Evolutionary conservation across 2,329 filamentous ascomycete genomes (phyloP).

Genomic region (Diplodia corticola): DNA sequence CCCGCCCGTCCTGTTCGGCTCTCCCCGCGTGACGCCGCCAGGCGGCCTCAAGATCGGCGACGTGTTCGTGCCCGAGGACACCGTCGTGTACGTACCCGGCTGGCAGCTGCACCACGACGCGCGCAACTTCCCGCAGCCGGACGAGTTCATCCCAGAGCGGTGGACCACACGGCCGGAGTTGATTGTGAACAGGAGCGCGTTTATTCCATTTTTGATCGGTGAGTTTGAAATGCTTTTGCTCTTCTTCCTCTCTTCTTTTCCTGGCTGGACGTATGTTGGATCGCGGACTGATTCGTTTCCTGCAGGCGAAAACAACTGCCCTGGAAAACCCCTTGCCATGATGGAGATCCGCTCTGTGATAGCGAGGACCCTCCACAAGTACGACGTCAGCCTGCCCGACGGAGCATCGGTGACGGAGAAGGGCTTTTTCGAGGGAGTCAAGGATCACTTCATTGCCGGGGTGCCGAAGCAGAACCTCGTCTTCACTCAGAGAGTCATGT

Average conservation of each 20-base stretch:
- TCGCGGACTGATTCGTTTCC: no score
- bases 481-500: not conserved
- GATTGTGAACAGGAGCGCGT: not conserved
- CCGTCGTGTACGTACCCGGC: conserved; percentile 34
- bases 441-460: conserved; percentile 32
- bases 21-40: conserved; percentile 39
- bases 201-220: conserved; percentile 2
- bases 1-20: conserved; percentile 41
- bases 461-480: not conserved
- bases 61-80: conserved; percentile 35
- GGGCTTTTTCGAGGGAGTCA: conserved; percentile 29
- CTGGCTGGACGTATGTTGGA: not conserved
- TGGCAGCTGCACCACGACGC: conserved; percentile 34
- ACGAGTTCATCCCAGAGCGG: conserved; percentile 37
- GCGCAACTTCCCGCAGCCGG: conserved; percentile 24
- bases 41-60: conserved; percentile 42
- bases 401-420: conserved; percentile 27
- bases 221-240: not conserved
- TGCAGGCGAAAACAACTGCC: conserved; percentile 11
- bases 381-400: conserved; percentile 28
- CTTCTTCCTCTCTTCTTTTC: not conserved
- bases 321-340: conserved; percentile 2
- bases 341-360: conserved; percentile 15
- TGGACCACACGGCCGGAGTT: conserved; percentile 23
- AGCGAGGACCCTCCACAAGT: not conserved